A percentile compares a stretch with the other conserved stretches of the same genome.
Evolutionary conservation across 2,329 filamentous ascomycete genomes (phyloP).

Genomic region (Sclerotinia nivalis): DNA sequence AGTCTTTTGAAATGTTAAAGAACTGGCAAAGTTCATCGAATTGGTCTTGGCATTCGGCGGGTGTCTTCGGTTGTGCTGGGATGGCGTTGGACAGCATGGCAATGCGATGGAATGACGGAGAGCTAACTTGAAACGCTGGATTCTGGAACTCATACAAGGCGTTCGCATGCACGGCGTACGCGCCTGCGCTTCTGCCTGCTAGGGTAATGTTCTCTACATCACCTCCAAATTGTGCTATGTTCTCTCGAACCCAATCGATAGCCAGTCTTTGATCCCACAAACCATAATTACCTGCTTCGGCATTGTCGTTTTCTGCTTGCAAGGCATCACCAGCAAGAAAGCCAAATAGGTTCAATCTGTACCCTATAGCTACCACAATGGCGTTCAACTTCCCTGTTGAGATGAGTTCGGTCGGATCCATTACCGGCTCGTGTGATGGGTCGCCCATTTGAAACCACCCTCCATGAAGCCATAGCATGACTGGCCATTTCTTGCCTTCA

Average conservation of each 20-base stretch:
- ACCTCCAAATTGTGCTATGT: conserved; percentile 60
- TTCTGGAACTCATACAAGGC: conserved; percentile 30
- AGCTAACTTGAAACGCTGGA: conserved; percentile 26
- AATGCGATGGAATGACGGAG: conserved; percentile 42
- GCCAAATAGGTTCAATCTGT: conserved; percentile 41
- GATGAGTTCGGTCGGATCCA: conserved; percentile 49
- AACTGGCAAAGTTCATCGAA: conserved; percentile 47
- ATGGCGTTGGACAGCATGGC: conserved; percentile 51
- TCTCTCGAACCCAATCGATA: conserved; percentile 59
- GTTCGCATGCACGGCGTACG: conserved; percentile 49
- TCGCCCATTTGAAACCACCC: conserved; percentile 52
- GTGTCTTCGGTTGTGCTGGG: conserved; percentile 47
- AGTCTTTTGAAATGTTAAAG: conserved; percentile 38
- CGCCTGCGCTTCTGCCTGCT: conserved; percentile 56
- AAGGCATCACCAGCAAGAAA: conserved; percentile 38
- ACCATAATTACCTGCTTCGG: conserved; percentile 46
- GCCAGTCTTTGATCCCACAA: conserved; percentile 60
- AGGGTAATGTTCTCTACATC: conserved; percentile 54
- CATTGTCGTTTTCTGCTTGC: conserved; percentile 48
- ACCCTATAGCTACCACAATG: conserved; percentile 23
- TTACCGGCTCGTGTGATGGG: conserved; percentile 45
- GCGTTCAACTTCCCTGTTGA: conserved; percentile 30
- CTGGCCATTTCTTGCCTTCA: conserved; percentile 19
- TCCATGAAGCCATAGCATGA: conserved; percentile 47
- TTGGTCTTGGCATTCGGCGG: conserved; percentile 44